Percentiles rank a stretch among this genome's conserved stretches.
Evolutionary conservation across 805 yeast genomes (phyloP).

Genomic region (Sungouiozyma ichnusensis): DNA sequence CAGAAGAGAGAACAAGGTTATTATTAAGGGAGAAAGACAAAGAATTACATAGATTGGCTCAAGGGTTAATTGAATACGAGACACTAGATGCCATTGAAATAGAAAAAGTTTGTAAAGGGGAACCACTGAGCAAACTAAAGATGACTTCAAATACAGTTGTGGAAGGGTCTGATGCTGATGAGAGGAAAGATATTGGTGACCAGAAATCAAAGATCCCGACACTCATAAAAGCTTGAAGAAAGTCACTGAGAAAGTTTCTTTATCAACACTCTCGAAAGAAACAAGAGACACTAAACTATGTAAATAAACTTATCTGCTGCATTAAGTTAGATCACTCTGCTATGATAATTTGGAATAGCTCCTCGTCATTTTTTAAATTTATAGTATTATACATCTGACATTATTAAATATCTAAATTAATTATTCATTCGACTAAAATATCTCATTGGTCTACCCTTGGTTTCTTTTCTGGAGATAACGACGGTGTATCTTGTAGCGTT

Average conservation of each 20-base stretch:
- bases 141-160: conserved; percentile 67
- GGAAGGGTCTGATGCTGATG: conserved; percentile 41
- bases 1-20: conserved; percentile 71
- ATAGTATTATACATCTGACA: not conserved
- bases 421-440: not conserved
- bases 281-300: not conserved
- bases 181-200: conserved; percentile 31
- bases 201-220: conserved; percentile 25
- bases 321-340: not conserved
- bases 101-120: conserved; percentile 76
- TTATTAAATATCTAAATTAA: no score
- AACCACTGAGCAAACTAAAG: conserved; percentile 56
- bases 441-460: not conserved
- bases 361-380: not conserved
- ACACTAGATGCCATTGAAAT: conserved; percentile 87
- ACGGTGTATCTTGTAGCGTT: not conserved
- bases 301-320: not conserved
- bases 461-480: not conserved
- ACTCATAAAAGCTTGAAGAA: conserved; percentile 19
- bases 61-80: conserved; percentile 90
- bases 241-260: no score
- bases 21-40: conserved; percentile 48
- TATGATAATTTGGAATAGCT: not conserved
- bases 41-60: conserved; percentile 81
- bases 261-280: not conserved